Percentiles rank a stretch among this genome's conserved stretches.
Conservation (phyloP, 1,139 yeast genomes). For the Scheffersomyces stambukii region DNA sequence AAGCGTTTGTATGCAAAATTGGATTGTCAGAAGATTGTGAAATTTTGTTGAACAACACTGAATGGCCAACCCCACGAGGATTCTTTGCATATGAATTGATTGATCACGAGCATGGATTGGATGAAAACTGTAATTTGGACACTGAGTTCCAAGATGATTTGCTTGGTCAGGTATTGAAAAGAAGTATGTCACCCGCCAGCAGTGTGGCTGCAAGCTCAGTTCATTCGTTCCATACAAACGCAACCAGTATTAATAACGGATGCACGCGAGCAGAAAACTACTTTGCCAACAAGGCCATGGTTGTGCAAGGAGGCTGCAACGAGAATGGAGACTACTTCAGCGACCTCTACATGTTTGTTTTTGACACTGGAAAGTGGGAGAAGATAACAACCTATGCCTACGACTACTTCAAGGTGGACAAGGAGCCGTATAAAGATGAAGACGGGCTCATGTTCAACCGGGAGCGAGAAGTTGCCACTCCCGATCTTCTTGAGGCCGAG, state of each 20-base stretch:
- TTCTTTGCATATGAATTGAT: slow-evolving; percentile 35
- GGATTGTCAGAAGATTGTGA: slow-evolving; percentile 9
- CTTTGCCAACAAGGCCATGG: slow-evolving; percentile 26
- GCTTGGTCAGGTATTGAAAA: not conserved
- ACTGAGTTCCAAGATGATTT: not conserved
- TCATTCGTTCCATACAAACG: slow-evolving; percentile 16
- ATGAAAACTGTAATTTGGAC: slow-evolving; percentile 17
- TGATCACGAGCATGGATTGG: slow-evolving; percentile 15
- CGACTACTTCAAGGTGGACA: slow-evolving; percentile 30
- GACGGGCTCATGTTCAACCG: slow-evolving; percentile 16
- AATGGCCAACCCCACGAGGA: slow-evolving; percentile 40
- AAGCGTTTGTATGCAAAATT: slow-evolving; percentile 18
- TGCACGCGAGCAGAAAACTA: too few species aligned
- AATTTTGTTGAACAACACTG: slow-evolving; percentile 9
- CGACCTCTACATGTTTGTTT: slow-evolving; percentile 32
- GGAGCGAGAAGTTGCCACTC: slow-evolving; percentile 22
- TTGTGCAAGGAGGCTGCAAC: slow-evolving; percentile 43
- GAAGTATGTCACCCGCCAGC: slow-evolving; percentile 3
- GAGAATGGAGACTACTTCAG: slow-evolving; percentile 26
- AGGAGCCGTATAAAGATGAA: slow-evolving; percentile 28
- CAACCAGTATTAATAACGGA: slow-evolving; percentile 2
- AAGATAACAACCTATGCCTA: slow-evolving; percentile 29
- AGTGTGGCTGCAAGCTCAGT: slow-evolving; percentile 9
- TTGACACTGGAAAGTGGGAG: slow-evolving; percentile 35
- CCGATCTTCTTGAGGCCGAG: slow-evolving; percentile 38